Evolutionary conservation across 192 early-diverging fungal genomes (phyloP), one percentile per base, ranked within the genome.

Genomic region (Entomortierella beljakovae): DNA sequence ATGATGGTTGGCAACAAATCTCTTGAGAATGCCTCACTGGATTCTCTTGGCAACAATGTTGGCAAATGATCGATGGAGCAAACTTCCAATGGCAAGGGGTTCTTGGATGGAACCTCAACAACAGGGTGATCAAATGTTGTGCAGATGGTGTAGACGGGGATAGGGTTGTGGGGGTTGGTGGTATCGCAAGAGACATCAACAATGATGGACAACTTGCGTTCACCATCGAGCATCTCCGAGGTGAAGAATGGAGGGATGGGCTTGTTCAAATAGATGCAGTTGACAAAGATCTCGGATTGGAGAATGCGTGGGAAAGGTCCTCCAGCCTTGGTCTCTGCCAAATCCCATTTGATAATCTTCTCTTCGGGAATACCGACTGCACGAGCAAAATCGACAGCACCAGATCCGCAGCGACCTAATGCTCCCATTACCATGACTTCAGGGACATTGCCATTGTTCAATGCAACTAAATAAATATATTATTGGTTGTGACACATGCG

Each of bases 341-440:
- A 92, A 71, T 99, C 97, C 97, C 97, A 99, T 82, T 92, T 86
- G 84, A 97, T 81, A 61, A 98, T 96, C 85, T 94, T 88, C 34
- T 71, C 79, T 65, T 92, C 92, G 50, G 92, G 93, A 70, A 99
- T 92, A 31, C 93, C 94, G 15, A 88, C 91, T 73, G 91, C 89
- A 58, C 84, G 86, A 28, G 93, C 92, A 80, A 95, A 92, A 69
- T 96, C 94, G 60, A 83, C 76, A 16, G 97, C 95, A 38, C 97
- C 97, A 52, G 85, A 86, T 57, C 97, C 97, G 80, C 97, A 99
- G 32, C 97, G 93, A 48, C 97, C 97, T 33, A 96, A 79, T 34
- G 97, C 97, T 43, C 97, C 97, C 94, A 98, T 97, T n/a, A 99
- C 94, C 94, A 99, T 96, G 31, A 99, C 87, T 58, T 84, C 82